Evolutionary conservation across 345 rosid genomes (phyloP), one percentile per base, ranked within the genome.

Genomic region (Corchorus capsularis): DNA sequence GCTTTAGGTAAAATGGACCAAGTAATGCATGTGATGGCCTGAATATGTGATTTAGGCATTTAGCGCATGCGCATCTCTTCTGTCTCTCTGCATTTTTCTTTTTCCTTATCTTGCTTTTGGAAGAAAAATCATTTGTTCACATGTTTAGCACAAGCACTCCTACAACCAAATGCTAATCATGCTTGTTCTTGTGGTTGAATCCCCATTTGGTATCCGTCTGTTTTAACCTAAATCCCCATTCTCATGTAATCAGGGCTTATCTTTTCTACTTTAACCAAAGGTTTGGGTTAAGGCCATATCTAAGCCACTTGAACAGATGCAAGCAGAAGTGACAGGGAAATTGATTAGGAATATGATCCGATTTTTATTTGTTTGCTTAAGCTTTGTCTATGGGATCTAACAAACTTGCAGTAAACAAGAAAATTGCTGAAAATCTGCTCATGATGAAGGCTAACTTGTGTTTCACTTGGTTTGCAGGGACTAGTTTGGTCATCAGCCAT

Each of bases 391-490:
- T 61, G 49, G 50, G 27, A 8, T 12, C 50, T n/a, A n/a, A n/a
- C n/a, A n/a, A 19, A 64, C 14, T n/a, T 64, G 52, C 52, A 41
- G 50, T 64, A 10, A 8, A 63, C 46, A 20, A 41, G 10, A 39
- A 39, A 39, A 39, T 39, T 64, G 50, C 69, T 10, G 13, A 45
- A 45, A 27, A 11, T 60, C 17, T 32, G 62, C 8, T 60, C 63
- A 59, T 27, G 3, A 3, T 3, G 49, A 5, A 34, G 66, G n/a
- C 66, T 14, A 62, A 62, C 66, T 34, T 62, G 9, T 34, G 45
- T 45, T n/a, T n/a, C 7, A 5, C 53, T 46, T 45, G 53, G 49
- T 66, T 45, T 66, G 35, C 71, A 66, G 71, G 71, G 71, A 66
- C 37, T 66, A 66, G 16, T 22, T 19, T 12, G n/a, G 11, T 66